A percentile compares a stretch with the other conserved stretches of the same genome.
Evolutionary conservation across 768 basidiomycete genomes (phyloP).

Genomic region (Tulasnella sp.): DNA sequence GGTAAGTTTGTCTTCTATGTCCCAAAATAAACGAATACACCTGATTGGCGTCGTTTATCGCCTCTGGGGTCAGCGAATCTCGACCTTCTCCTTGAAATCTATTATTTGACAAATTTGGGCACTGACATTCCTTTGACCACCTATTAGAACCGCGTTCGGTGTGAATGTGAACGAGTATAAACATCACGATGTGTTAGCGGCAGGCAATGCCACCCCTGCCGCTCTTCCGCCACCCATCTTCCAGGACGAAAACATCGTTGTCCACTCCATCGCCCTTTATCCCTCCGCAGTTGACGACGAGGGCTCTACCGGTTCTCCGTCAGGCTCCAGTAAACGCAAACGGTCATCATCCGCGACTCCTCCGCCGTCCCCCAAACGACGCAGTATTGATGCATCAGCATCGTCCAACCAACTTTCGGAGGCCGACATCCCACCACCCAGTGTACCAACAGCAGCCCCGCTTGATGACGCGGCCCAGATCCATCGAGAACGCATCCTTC

Average conservation of each 20-base stretch:
- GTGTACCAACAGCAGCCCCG: neutral
- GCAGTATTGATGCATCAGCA: neutral
- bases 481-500: neutral
- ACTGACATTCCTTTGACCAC: neutral
- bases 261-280: conserved; percentile 57
- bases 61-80: neutral
- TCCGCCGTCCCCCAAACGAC: conserved; percentile 19
- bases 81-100: conserved; percentile 19
- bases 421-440: neutral
- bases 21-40: neutral
- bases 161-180: conserved; percentile 49
- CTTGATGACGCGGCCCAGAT: conserved; percentile 1
- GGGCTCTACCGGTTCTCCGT: neutral
- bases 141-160: conserved; percentile 38
- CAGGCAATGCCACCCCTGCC: conserved; percentile 24
- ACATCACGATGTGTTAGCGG: conserved; percentile 43
- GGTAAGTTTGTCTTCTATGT: conserved; percentile 45
- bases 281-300: conserved; percentile 16
- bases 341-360: conserved; percentile 35
- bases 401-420: neutral
- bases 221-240: conserved; percentile 48
- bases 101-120: neutral
- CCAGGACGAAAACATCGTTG: conserved; percentile 58
- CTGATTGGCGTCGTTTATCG: neutral
- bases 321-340: conserved; percentile 33